Percentiles rank a stretch among this genome's conserved stretches.
Evolutionary conservation across 164 flowering plant species (phyloP).

Genomic region (Vitis amurensis): DNA sequence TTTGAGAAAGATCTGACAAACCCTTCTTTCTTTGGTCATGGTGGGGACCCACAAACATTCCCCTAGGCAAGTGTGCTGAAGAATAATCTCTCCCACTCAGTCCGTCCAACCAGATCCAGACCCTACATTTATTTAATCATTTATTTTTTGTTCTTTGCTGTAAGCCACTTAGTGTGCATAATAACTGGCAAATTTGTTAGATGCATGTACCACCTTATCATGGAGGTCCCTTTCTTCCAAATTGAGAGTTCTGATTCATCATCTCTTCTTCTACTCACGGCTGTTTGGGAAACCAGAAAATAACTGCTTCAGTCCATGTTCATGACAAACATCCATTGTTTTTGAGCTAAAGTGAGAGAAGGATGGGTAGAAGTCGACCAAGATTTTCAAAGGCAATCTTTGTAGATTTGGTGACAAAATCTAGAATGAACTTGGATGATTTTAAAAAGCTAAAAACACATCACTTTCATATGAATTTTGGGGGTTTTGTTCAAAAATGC

Average conservation of each 20-base stretch:
- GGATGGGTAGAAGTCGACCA: too few species aligned
- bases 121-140: slow-evolving; percentile 8
- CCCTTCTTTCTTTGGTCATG: slow-evolving; percentile 28
- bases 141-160: slow-evolving; percentile 25
- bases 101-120: slow-evolving; percentile 26
- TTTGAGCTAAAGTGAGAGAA: too few species aligned
- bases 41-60: slow-evolving; percentile 78
- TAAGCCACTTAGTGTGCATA: slow-evolving; percentile 26
- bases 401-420: too few species aligned
- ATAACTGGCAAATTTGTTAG: slow-evolving; percentile 11
- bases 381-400: too few species aligned
- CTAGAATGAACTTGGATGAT: too few species aligned
- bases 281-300: slow-evolving; percentile 13
- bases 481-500: too few species aligned
- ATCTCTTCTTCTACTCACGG: not conserved
- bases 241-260: not conserved
- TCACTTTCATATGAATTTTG: too few species aligned
- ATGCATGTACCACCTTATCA: slow-evolving; percentile 5
- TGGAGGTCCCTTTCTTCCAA: slow-evolving; percentile 22
- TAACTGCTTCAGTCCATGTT: slow-evolving; percentile 3
- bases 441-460: too few species aligned
- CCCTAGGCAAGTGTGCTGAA: slow-evolving; percentile 57
- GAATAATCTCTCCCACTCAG: slow-evolving; percentile 50
- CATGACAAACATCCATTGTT: not conserved
- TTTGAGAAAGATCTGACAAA: slow-evolving; percentile 43